phyloP scores from a whole-genome alignment of 257 asterid genomes.

The Nicotiana otophora region DNA sequence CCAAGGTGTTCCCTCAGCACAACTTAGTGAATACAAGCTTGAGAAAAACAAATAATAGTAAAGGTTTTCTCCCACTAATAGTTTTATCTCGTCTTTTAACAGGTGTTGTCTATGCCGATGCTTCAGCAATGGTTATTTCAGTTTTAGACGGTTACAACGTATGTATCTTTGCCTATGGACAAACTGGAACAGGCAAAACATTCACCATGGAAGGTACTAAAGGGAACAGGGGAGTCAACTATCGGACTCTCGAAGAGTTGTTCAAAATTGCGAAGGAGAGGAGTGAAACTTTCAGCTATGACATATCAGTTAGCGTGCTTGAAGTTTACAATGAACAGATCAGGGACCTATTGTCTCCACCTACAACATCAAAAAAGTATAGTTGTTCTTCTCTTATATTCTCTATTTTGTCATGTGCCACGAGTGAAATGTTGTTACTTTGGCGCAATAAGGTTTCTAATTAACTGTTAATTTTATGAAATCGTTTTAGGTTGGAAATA shows the following conservation, averaged over 20 bases:
- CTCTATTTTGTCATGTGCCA: background rate
- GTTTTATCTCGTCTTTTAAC: slow-evolving; percentile 16
- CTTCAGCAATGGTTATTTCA: slow-evolving; percentile 87
- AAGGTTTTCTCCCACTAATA: background rate
- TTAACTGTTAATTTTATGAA: background rate
- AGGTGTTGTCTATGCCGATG: slow-evolving; percentile 92
- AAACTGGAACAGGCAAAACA: slow-evolving; percentile 98
- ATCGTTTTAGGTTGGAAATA: slow-evolving; percentile 68
- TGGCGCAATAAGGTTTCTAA: background rate
- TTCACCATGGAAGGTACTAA: slow-evolving; percentile 98
- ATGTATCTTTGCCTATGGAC: slow-evolving; percentile 97
- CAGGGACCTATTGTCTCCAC: slow-evolving; percentile 72
- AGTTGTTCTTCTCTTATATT: slow-evolving; percentile 7
- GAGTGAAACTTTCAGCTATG: slow-evolving; percentile 55
- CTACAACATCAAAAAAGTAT: slow-evolving; percentile 74
- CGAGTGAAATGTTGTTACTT: background rate
- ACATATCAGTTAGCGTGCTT: slow-evolving; percentile 91
- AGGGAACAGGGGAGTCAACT: slow-evolving; percentile 84
- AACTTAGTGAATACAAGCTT: background rate
- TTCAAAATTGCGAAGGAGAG: slow-evolving; percentile 69
- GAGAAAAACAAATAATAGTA: background rate
- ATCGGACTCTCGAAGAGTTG: slow-evolving; percentile 82
- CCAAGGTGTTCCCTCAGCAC: slow-evolving; percentile 51
- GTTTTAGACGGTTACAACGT: slow-evolving; percentile 98
- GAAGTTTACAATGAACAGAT: slow-evolving; percentile 98